A percentile compares a stretch with the other conserved stretches of the same genome.
phyloP scores from a whole-genome alignment of 257 asterid species.

The Thymus quinquecostatus region DNA sequence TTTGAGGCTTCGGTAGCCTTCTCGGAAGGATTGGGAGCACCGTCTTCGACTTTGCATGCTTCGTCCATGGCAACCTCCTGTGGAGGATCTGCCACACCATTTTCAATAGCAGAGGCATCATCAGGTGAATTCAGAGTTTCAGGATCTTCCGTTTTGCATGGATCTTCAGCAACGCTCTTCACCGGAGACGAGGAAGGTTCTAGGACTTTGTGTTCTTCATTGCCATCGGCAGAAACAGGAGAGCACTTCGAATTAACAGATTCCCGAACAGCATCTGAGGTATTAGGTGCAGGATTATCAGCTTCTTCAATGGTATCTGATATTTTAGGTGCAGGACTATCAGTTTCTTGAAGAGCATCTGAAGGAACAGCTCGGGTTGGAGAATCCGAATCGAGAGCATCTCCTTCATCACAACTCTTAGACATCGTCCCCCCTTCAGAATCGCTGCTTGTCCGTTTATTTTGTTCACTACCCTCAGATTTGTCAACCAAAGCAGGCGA shows the following conservation, averaged over 20 bases:
- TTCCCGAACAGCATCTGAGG: constrained; percentile 22
- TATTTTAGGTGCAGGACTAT: constrained; percentile 2
- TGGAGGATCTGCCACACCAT: background rate
- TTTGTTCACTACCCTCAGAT: constrained; percentile 39
- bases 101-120: too few relatives aligned
- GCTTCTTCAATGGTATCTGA: constrained; percentile 24
- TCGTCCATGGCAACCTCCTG: constrained; percentile 1
- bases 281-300: constrained; percentile 15
- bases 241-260: constrained; percentile 28
- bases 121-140: too few relatives aligned
- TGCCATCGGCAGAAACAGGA: constrained; percentile 2
- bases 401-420: constrained; percentile 31
- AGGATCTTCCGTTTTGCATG: too few relatives aligned
- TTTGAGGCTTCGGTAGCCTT: constrained; percentile 29
- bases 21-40: background rate
- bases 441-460: constrained; percentile 21
- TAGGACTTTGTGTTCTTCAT: background rate
- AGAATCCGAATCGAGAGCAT: constrained; percentile 27
- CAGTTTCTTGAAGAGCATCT: constrained; percentile 26
- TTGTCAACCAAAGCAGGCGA: constrained; percentile 42
- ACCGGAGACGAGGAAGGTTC: constrained; percentile 8
- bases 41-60: constrained; percentile 23
- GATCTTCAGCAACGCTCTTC: background rate
- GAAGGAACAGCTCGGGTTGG: constrained; percentile 28
- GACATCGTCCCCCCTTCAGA: constrained; percentile 28